These are phyloP conservation scores for Flaveria bidentis DNA, from an alignment of 129 eudicot species.

Conservation along the genomic window DNA sequence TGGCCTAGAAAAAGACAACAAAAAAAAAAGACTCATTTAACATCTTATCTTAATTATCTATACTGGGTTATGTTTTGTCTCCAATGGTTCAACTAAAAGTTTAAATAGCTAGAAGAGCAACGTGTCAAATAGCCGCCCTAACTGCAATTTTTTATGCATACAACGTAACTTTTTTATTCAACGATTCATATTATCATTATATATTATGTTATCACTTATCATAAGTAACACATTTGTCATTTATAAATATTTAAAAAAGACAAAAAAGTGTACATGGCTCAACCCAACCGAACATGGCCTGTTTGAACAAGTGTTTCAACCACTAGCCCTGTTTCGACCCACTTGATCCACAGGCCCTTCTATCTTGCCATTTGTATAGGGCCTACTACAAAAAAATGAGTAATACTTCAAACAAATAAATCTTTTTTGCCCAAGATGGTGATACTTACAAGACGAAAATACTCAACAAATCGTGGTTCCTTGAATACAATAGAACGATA, in stretches of 20 bases:
- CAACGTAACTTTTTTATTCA: not conserved
- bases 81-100: no score
- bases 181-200: not conserved
- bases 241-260: not conserved
- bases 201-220: not conserved
- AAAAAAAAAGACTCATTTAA: not conserved
- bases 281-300: slow-evolving; percentile 1
- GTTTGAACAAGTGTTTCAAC: not conserved
- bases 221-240: not conserved
- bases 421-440: not conserved
- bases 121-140: not conserved
- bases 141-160: not conserved
- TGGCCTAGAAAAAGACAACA: slow-evolving; percentile 53
- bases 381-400: not conserved
- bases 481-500: slow-evolving; percentile 82
- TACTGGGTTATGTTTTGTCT: no score
- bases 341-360: not conserved
- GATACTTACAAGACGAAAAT: slow-evolving; percentile 86
- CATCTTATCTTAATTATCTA: not conserved
- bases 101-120: not conserved
- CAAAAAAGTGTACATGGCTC: not conserved
- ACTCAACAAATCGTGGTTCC: slow-evolving; percentile 96
- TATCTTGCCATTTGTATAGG: slow-evolving; percentile 2
- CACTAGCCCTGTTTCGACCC: not conserved
- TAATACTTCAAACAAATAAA: not conserved